Percentiles rank a stretch among this genome's conserved stretches.
Conservation (phyloP, 257 asterid species). For the Nicotiana otophora region DNA sequence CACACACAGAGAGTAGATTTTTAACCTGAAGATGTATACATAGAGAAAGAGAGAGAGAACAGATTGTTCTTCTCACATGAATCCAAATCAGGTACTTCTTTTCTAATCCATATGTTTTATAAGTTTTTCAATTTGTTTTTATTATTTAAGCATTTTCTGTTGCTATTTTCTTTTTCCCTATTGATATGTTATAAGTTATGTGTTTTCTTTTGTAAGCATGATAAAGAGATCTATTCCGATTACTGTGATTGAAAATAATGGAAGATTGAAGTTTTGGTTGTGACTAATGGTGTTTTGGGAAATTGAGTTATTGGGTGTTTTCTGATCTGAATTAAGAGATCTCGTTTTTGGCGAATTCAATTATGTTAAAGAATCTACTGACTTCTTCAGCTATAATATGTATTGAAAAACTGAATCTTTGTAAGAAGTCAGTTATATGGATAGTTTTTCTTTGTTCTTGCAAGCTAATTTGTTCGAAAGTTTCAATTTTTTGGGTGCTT, state of each 20-base stretch:
- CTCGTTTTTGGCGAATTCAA: slow-evolving; percentile 16
- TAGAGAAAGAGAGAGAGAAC: not conserved
- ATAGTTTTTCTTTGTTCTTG: too few species aligned
- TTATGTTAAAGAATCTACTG: slow-evolving; percentile 2
- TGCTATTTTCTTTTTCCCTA: not conserved
- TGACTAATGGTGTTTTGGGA: slow-evolving; percentile 18
- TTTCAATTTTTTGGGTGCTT: not conserved
- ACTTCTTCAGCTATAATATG: not conserved
- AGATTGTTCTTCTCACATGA: slow-evolving; percentile 17
- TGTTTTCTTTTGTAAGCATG: slow-evolving; percentile 10
- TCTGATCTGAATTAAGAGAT: slow-evolving; percentile 71
- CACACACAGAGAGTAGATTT: not conserved
- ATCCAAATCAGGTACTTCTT: slow-evolving; percentile 37
- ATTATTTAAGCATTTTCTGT: slow-evolving; percentile 5
- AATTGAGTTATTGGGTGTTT: slow-evolving; percentile 25
- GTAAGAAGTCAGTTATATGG: not conserved
- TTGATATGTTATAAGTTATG: not conserved
- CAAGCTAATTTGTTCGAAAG: not conserved
- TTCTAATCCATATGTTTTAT: slow-evolving; percentile 53
- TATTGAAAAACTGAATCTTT: not conserved
- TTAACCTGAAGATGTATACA: not conserved
- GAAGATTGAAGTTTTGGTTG: slow-evolving; percentile 32
- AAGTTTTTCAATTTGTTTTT: slow-evolving; percentile 6
- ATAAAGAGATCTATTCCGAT: slow-evolving; percentile 50
- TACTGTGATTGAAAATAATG: slow-evolving; percentile 23